phyloP scores from a whole-genome alignment of 345 rosid species.

The Lumnitzera racemosa region DNA sequence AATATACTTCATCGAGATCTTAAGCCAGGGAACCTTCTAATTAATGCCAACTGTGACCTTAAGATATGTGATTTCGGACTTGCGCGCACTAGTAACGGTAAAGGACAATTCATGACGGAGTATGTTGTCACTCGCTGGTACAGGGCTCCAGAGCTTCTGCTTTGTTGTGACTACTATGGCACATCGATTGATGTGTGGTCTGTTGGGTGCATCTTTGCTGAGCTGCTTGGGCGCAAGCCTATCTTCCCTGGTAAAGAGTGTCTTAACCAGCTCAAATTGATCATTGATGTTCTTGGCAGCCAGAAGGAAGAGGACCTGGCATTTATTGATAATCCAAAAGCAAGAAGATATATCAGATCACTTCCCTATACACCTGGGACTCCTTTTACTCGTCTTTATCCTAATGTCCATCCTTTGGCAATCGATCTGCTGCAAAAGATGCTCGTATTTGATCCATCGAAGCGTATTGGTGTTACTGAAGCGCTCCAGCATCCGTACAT shows the following conservation, averaged over 20 bases:
- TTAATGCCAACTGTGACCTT: constrained; percentile 1
- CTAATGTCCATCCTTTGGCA: constrained; percentile 22
- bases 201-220: constrained; percentile 32
- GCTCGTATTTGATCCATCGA: constrained; percentile 23
- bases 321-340: constrained; percentile 21
- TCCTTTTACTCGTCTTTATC: constrained; percentile 17
- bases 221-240: constrained; percentile 15
- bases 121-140: constrained; percentile 36
- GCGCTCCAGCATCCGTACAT: constrained; percentile 26
- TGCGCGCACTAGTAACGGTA: not conserved
- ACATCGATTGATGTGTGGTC: constrained; percentile 34
- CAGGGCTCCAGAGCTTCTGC: constrained; percentile 33
- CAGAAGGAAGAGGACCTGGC: constrained; percentile 16
- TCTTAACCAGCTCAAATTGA: constrained; percentile 25
- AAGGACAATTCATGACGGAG: constrained; percentile 11
- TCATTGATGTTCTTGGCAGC: constrained; percentile 22
- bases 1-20: constrained; percentile 1
- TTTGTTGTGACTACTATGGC: constrained; percentile 19
- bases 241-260: constrained; percentile 28
- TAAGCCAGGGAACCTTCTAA: constrained; percentile 4
- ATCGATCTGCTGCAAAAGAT: constrained; percentile 25
- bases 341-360: constrained; percentile 17
- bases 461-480: constrained; percentile 23
- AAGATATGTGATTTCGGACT: constrained; percentile 9
- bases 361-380: constrained; percentile 18